These are phyloP conservation scores for Ceratonia siliqua DNA, from an alignment of 306 rosid species.

Conservation along the genomic window DNA sequence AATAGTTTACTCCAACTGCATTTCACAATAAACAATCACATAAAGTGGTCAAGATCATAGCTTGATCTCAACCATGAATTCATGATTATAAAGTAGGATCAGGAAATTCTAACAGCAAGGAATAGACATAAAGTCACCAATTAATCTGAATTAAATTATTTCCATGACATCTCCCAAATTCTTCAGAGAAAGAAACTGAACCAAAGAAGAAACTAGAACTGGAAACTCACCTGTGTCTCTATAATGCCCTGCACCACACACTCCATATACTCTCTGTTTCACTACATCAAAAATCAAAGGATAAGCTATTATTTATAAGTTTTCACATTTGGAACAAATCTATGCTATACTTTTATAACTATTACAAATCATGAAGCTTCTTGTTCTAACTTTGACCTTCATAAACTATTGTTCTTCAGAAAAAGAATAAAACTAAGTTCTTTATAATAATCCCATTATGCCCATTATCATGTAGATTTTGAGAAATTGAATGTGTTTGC, in stretches of 20 bases:
- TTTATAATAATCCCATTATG: background rate
- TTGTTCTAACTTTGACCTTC: background rate
- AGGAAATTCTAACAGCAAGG: background rate
- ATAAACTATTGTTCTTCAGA: background rate
- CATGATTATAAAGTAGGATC: background rate
- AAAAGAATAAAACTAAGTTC: background rate
- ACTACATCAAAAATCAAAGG: slow-evolving; percentile 25
- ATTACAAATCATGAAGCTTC: background rate
- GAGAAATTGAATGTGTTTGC: background rate
- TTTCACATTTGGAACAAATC: background rate
- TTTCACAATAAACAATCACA: background rate
- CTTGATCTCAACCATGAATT: too few relatives aligned
- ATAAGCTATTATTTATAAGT: background rate
- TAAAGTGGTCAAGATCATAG: background rate
- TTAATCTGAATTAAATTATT: background rate
- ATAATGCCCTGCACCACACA: slow-evolving; percentile 93
- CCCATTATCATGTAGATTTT: background rate
- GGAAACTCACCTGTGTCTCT: slow-evolving; percentile 71
- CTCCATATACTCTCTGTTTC: slow-evolving; percentile 53
- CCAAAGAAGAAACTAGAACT: background rate
- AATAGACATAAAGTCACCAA: background rate
- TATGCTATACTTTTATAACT: background rate
- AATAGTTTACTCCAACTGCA: background rate
- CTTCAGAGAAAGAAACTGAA: slow-evolving; percentile 3
- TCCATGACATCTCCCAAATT: background rate